These are phyloP conservation scores for Betula pendula DNA, from an alignment of 306 rosid genomes.

Conservation along the genomic window DNA sequence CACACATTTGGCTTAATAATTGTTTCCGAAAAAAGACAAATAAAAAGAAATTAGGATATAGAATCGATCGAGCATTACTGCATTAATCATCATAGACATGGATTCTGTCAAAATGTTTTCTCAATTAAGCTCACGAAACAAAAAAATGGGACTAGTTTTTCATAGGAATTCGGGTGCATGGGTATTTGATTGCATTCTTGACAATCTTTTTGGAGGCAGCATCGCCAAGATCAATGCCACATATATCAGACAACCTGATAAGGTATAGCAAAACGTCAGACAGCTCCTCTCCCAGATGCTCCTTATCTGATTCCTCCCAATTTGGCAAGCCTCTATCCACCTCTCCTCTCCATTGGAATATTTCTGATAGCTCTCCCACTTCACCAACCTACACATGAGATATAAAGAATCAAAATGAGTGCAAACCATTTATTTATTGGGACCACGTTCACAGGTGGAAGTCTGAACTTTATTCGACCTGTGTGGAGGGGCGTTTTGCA, in stretches of 20 bases:
- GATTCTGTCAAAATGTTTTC: background rate
- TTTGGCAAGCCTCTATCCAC: conserved; percentile 54
- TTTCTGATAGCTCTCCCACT: conserved; percentile 57
- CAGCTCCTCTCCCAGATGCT: conserved; percentile 59
- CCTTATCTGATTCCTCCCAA: conserved; percentile 53
- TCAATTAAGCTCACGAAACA: background rate
- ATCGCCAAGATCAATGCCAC: conserved; percentile 47
- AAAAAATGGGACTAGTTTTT: background rate
- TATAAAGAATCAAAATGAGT: background rate
- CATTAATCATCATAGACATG: background rate
- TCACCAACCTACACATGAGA: conserved; percentile 43
- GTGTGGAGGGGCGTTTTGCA: too few species aligned
- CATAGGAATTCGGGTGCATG: conserved; percentile 20
- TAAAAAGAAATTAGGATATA: background rate
- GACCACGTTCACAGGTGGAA: too few species aligned
- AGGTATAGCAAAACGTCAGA: conserved; percentile 55
- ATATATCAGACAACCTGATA: conserved; percentile 46
- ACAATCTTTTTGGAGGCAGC: conserved; percentile 51
- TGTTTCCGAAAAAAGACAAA: background rate
- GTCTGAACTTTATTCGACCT: too few species aligned
- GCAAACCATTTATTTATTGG: too few species aligned
- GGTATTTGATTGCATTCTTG: conserved; percentile 54
- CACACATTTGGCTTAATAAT: too few species aligned
- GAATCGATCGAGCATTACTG: too few species aligned
- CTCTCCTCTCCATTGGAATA: conserved; percentile 62